Evolutionary conservation across 106 monocot species (phyloP), one percentile per base, ranked within the genome.

Genomic region (Iris macrosiphon): DNA sequence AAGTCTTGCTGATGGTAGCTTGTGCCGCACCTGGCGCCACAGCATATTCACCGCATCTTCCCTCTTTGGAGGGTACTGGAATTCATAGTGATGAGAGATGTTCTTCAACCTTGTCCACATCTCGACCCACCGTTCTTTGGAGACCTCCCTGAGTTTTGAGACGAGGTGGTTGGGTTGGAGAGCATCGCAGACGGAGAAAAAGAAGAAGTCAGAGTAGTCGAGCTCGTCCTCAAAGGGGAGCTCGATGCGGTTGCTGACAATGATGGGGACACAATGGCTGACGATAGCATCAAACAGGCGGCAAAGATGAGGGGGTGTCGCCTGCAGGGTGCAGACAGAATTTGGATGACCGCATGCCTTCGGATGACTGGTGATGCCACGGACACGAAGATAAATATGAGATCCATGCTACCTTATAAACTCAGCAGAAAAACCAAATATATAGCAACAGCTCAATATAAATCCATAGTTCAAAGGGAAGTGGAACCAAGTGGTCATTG

Each of bases 311-410:
- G 32, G 96, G 96, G 6, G 96, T 96, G 45, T 96, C 96, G 26
- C 96, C 96, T 38, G 96, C 89, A 35, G 96, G 96, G 56, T 86
- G 79, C 17, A 96, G 75, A 31, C 96, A 96, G 66, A 90, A 96
- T 69, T 96, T 90, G 23, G 96, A 96, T 15, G 79, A 69, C 4
- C 86, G 78, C 96, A 96, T 96, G 15, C 89, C 89, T 66, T 75
- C 27, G 0, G 70, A 54, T 0, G 96, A 96, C 90, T 96, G 89
- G 38, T 24, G 46, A 46, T 46, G 23, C 10, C 5, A 24, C 23
- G 10, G 23, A 23, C 21, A 24, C 6, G 4, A 46, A 19, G 3
- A 44, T 44, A n/a, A 44, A 44, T 5, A 19, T 44, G 2, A 44
- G 44, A 44, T 44, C 4, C n/a, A n/a, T n/a, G n/a, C n/a, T n/a